phyloP scores from a whole-genome alignment of 768 basidiomycete species.

The Boletus rubescentipes region DNA sequence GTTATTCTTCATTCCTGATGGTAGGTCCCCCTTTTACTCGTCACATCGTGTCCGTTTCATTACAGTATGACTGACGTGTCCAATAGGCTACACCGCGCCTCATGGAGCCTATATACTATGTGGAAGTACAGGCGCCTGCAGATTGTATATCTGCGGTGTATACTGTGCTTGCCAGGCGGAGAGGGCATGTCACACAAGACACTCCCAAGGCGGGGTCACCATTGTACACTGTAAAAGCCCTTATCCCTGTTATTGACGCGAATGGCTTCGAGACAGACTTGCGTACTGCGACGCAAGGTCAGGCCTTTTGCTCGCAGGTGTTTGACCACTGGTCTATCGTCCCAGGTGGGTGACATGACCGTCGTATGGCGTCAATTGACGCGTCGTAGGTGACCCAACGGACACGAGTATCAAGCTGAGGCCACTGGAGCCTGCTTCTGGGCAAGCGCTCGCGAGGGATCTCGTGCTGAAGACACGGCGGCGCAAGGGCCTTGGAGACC shows the following conservation, averaged over 20 bases:
- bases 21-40: constrained; percentile 45
- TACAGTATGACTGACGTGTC: not conserved
- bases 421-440: constrained; percentile 95
- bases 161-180: constrained; percentile 94
- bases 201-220: constrained; percentile 98
- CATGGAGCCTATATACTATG: constrained; percentile 98
- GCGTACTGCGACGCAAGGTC: constrained; percentile 95
- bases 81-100: constrained; percentile 88
- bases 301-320: constrained; percentile 96
- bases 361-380: not conserved
- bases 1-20: constrained; percentile 99
- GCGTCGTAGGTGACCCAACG: constrained; percentile 82
- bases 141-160: constrained; percentile 99
- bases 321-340: constrained; percentile 99
- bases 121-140: constrained; percentile 98
- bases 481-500: constrained; percentile 94
- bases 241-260: constrained; percentile 97
- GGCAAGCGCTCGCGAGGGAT: constrained; percentile 92
- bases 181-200: constrained; percentile 99
- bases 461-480: constrained; percentile 94
- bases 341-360: constrained; percentile 62
- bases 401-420: constrained; percentile 96
- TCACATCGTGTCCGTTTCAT: not conserved
- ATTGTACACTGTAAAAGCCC: constrained; percentile 95
- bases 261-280: constrained; percentile 99